Percentiles rank a stretch among this genome's conserved stretches.
Evolutionary conservation across 495 filamentous ascomycete species (phyloP).

Genomic region (Xylaria palmicola): DNA sequence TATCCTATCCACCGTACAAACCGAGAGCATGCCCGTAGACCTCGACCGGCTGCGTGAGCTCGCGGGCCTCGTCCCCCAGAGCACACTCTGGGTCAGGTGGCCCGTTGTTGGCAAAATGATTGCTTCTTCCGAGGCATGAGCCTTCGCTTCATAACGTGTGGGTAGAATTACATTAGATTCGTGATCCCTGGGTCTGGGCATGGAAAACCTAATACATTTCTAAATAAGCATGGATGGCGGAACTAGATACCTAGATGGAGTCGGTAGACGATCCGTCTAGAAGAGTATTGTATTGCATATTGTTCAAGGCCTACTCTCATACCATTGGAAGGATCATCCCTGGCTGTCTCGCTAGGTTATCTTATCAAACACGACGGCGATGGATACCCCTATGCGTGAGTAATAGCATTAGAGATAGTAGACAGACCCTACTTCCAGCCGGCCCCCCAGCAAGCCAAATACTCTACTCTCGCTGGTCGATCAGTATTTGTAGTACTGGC

Average conservation of each 20-base stretch:
- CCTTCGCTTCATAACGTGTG: background rate
- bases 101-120: constrained; percentile 3
- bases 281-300: background rate
- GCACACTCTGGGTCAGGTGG: background rate
- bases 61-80: constrained; percentile 15
- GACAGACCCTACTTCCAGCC: too few relatives aligned
- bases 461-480: too few relatives aligned
- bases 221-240: background rate
- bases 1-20: constrained; percentile 42
- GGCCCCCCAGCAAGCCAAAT: too few relatives aligned
- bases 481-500: background rate
- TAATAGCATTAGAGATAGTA: background rate
- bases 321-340: too few relatives aligned
- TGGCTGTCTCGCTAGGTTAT: background rate
- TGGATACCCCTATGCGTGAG: background rate
- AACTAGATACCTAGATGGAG: background rate
- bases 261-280: background rate
- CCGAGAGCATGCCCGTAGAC: constrained; percentile 43
- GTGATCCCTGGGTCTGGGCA: background rate
- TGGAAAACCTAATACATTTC: background rate
- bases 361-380: background rate
- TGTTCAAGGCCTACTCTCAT: background rate
- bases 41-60: constrained; percentile 36
- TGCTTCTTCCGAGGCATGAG: background rate
- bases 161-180: background rate